Percentiles rank a stretch among this genome's conserved stretches.
Conservation (phyloP, 805 yeast species). For the Starmerella tilneyi region DNA sequence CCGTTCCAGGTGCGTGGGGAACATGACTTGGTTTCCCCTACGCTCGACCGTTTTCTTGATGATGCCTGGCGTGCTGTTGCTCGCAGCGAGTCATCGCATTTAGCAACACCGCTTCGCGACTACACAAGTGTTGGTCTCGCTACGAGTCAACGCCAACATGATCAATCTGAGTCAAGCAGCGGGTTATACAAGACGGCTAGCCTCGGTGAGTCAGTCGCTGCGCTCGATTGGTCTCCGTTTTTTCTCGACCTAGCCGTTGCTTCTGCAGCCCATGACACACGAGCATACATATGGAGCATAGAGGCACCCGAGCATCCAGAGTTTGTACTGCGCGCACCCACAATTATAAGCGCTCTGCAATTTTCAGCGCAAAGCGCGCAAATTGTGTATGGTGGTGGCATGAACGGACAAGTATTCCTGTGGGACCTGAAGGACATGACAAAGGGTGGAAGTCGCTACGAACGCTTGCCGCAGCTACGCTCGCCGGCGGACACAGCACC, state of each 20-base stretch:
- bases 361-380: slow-evolving; percentile 37
- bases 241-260: slow-evolving; percentile 31
- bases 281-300: slow-evolving; percentile 32
- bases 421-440: slow-evolving; percentile 69
- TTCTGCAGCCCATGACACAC: slow-evolving; percentile 11
- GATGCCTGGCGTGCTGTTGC: slow-evolving; percentile 30
- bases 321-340: slow-evolving; percentile 36
- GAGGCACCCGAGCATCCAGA: slow-evolving; percentile 32
- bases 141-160: slow-evolving; percentile 27
- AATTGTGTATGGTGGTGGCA: slow-evolving; percentile 45
- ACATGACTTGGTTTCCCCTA: slow-evolving; percentile 4
- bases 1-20: neutral
- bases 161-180: slow-evolving; percentile 22
- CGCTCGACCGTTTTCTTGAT: slow-evolving; percentile 23
- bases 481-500: slow-evolving; percentile 32
- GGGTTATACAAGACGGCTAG: neutral
- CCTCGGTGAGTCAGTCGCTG: neutral
- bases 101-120: neutral
- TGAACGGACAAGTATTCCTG: slow-evolving; percentile 74
- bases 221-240: slow-evolving; percentile 32
- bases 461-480: slow-evolving; percentile 28
- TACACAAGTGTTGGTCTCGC: slow-evolving; percentile 8
- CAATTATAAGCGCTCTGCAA: slow-evolving; percentile 32
- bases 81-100: slow-evolving; percentile 16
- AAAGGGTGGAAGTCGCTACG: slow-evolving; percentile 27